These are phyloP conservation scores for Monosporascus sp. DNA, from an alignment of 2,329 filamentous ascomycete genomes.

Conservation along the genomic window DNA sequence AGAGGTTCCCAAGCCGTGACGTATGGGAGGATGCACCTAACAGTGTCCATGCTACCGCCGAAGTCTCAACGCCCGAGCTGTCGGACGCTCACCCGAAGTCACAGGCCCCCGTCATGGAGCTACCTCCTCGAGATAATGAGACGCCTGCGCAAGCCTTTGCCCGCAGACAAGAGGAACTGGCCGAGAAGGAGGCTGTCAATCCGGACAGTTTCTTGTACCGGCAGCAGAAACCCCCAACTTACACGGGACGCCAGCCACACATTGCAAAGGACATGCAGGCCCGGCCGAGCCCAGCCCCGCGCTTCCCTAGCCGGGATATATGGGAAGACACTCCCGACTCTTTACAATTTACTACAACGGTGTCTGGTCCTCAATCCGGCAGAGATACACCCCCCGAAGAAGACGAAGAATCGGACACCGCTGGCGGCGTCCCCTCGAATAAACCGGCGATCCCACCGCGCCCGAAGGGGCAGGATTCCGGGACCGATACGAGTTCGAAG, in stretches of 20 bases:
- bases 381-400: constrained; percentile 35
- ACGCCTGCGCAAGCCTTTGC: constrained; percentile 62
- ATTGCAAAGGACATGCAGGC: constrained; percentile 41
- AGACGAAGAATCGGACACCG: constrained; percentile 32
- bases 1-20: constrained; percentile 86
- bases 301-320: constrained; percentile 87
- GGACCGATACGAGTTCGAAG: constrained; percentile 30
- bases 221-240: constrained; percentile 42
- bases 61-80: constrained; percentile 75
- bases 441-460: constrained; percentile 60
- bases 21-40: constrained; percentile 95
- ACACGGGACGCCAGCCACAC: constrained; percentile 43
- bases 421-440: constrained; percentile 26
- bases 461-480: constrained; percentile 34
- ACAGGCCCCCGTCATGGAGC: constrained; percentile 30
- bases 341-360: constrained; percentile 70
- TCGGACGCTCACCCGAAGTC: constrained; percentile 38
- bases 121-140: constrained; percentile 37
- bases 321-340: constrained; percentile 94
- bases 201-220: constrained; percentile 49
- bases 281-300: constrained; percentile 55
- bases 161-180: constrained; percentile 59
- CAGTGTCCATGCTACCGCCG: constrained; percentile 72
- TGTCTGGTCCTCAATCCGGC: constrained; percentile 49
- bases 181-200: constrained; percentile 47